phyloP scores from a whole-genome alignment of 2,329 filamentous ascomycete species.

The Aspergillus glaucus region DNA sequence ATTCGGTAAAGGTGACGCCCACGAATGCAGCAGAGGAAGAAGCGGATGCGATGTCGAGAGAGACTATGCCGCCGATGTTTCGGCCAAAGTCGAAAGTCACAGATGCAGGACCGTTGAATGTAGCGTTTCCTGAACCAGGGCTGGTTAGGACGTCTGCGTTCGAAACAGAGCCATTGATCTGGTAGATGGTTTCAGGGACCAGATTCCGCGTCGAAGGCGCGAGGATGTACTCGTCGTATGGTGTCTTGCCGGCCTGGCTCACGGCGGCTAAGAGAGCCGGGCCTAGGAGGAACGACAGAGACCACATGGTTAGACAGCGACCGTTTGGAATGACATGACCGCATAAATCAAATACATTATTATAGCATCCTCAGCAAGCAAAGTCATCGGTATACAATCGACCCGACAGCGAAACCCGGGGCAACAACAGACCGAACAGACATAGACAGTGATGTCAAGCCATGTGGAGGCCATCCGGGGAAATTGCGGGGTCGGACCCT shows the following conservation, averaged over 20 bases:
- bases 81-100: constrained; percentile 36
- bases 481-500: too few species aligned
- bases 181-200: constrained; percentile 18
- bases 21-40: constrained; percentile 25
- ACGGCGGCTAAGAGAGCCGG: constrained; percentile 5
- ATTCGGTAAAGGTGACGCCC: constrained; percentile 37
- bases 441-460: too few species aligned
- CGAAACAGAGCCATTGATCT: constrained; percentile 24
- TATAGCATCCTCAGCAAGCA: too few species aligned
- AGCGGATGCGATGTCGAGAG: constrained; percentile 21
- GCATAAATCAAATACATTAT: too few species aligned
- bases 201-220: constrained; percentile 24
- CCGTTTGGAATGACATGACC: too few species aligned
- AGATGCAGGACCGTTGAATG: constrained; percentile 21
- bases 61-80: constrained; percentile 36
- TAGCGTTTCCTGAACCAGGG: constrained; percentile 1
- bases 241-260: constrained; percentile 8
- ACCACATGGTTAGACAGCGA: not conserved
- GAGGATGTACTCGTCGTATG: constrained; percentile 29
- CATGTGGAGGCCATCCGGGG: too few species aligned
- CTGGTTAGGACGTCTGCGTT: constrained; percentile 14
- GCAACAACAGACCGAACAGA: too few species aligned
- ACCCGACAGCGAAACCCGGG: too few species aligned
- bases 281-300: constrained; percentile 5
- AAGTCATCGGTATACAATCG: too few species aligned